phyloP scores from a whole-genome alignment of 345 rosid species.

The Angophora floribunda region DNA sequence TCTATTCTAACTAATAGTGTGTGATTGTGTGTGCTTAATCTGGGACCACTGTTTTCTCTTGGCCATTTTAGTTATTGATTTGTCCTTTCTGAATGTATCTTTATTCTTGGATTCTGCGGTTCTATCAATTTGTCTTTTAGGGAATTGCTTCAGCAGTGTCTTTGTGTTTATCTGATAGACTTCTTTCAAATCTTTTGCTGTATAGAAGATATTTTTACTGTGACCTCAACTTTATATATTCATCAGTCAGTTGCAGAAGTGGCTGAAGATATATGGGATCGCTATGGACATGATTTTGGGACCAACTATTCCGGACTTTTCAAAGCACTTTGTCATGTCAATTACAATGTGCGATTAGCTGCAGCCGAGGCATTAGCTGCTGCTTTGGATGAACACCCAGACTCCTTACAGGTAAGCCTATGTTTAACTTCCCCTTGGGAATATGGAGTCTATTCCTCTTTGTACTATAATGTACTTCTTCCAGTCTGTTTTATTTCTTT shows the following conservation, averaged over 20 bases:
- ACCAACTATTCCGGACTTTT: conserved; percentile 88
- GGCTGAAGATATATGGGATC: conserved; percentile 95
- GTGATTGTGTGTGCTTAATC: not conserved
- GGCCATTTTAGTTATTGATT: not conserved
- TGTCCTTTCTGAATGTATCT: not conserved
- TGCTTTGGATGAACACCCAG: conserved; percentile 89
- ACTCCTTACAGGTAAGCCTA: conserved; percentile 61
- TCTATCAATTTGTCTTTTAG: not conserved
- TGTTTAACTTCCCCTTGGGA: not conserved
- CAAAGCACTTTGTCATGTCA: conserved; percentile 75
- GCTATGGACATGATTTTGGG: conserved; percentile 82
- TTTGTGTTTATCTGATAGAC: not conserved
- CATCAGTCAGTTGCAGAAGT: conserved; percentile 80
- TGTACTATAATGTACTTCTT: not conserved
- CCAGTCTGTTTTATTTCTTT: not conserved
- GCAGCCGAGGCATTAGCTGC: conserved; percentile 97
- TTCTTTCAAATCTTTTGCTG: not conserved
- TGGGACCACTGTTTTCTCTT: not conserved
- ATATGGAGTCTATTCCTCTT: not conserved
- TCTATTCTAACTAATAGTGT: not conserved
- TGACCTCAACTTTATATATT: not conserved
- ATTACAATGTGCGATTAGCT: conserved; percentile 81
- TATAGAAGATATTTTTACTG: not conserved
- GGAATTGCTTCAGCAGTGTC: not conserved
- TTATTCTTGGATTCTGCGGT: not conserved